A percentile compares a stretch with the other conserved stretches of the same genome.
Evolutionary conservation across 441 rosid genomes (phyloP).

Genomic region (Pelargonium fulgidum): DNA sequence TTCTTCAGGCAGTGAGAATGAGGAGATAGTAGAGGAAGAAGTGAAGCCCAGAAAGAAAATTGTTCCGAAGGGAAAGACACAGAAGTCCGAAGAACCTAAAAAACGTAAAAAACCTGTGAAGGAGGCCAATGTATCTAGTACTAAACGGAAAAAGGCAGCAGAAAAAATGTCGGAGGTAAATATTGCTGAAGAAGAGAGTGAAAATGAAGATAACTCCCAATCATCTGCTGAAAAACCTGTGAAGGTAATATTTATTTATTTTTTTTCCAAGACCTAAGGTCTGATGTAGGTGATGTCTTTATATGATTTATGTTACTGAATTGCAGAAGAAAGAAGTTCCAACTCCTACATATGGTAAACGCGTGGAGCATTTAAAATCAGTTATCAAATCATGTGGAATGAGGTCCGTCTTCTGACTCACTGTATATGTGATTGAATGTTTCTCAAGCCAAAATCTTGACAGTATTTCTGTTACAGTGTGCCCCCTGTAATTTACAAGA

Average conservation of each 20-base stretch:
- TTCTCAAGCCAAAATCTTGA: constrained; percentile 20
- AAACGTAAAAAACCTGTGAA: constrained; percentile 58
- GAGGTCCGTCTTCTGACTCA: constrained; percentile 41
- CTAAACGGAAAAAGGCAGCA: constrained; percentile 45
- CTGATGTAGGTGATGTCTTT: constrained; percentile 17
- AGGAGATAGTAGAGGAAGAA: constrained; percentile 38
- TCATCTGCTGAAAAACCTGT: constrained; percentile 46
- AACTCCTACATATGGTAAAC: constrained; percentile 59
- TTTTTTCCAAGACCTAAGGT: constrained; percentile 6
- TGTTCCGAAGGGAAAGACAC: constrained; percentile 31
- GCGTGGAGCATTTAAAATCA: constrained; percentile 75
- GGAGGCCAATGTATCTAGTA: constrained; percentile 37
- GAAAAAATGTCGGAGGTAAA: constrained; percentile 35
- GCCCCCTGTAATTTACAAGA: constrained; percentile 69
- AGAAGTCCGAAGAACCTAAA: constrained; percentile 38
- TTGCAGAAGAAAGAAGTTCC: constrained; percentile 63
- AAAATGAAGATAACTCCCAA: constrained; percentile 41
- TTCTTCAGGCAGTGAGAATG: constrained; percentile 38
- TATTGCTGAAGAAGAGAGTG: constrained; percentile 39
- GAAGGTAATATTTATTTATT: constrained; percentile 40
- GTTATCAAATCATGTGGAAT: constrained; percentile 75
- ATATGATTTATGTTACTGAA: constrained; percentile 20
- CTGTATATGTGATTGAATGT: constrained; percentile 12
- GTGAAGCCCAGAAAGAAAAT: constrained; percentile 46
- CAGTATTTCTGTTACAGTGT: constrained; percentile 39